A percentile compares a stretch with the other conserved stretches of the same genome.
phyloP scores from a whole-genome alignment of 306 rosid species.

The Vigna trinervia region DNA sequence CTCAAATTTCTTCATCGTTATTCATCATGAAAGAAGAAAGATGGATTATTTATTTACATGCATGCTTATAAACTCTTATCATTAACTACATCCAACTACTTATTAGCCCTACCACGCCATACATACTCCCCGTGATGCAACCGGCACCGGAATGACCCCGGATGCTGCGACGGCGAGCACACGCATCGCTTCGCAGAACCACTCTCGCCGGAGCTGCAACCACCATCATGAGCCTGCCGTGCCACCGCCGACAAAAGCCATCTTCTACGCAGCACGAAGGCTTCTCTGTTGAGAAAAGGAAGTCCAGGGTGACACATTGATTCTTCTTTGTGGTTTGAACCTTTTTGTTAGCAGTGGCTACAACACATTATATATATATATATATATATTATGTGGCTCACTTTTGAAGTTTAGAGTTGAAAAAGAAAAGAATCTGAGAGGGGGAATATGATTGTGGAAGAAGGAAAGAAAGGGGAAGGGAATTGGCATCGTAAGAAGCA shows the following conservation, averaged over 20 bases:
- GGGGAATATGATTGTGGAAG: slow-evolving; percentile 32
- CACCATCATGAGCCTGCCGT: slow-evolving; percentile 37
- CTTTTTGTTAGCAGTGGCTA: neutral
- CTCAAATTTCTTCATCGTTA: neutral
- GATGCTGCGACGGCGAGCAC: slow-evolving; percentile 86
- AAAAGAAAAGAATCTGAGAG: slow-evolving; percentile 54
- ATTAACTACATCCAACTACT: slow-evolving; percentile 19
- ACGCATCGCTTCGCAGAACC: slow-evolving; percentile 50
- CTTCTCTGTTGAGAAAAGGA: slow-evolving; percentile 47
- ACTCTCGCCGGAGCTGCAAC: neutral
- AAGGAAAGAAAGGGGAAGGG: slow-evolving; percentile 49
- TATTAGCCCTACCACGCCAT: slow-evolving; percentile 61
- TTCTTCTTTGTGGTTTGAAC: slow-evolving; percentile 10
- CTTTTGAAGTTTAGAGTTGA: slow-evolving; percentile 34
- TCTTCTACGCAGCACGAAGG: slow-evolving; percentile 40
- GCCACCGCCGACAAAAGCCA: slow-evolving; percentile 46
- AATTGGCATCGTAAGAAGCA: slow-evolving; percentile 38
- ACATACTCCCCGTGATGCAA: slow-evolving; percentile 71
- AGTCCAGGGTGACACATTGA: slow-evolving; percentile 67
- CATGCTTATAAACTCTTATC: slow-evolving; percentile 10
- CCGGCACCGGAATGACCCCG: slow-evolving; percentile 90
- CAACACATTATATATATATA: neutral
- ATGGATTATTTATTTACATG: neutral
- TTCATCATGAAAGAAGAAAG: neutral
- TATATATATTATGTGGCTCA: slow-evolving; percentile 15